Evolutionary conservation across 2,329 filamentous ascomycete species (phyloP).

Genomic region (Talaromyces sp.): DNA sequence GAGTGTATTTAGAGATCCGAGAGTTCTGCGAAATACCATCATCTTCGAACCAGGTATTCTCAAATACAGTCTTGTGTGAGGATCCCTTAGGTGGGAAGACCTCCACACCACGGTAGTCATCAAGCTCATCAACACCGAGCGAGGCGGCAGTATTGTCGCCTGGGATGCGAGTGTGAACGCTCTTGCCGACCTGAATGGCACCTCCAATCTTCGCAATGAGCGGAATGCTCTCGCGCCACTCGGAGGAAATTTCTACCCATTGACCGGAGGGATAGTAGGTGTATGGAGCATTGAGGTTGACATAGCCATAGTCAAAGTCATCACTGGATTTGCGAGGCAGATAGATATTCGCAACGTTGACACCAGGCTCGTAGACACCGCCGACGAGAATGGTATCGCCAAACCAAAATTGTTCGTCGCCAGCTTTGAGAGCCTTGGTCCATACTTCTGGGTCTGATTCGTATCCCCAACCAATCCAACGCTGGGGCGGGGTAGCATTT

Average conservation of each 20-base stretch:
- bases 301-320: conserved; percentile 57
- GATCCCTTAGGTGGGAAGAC: conserved; percentile 57
- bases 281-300: conserved; percentile 66
- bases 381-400: conserved; percentile 68
- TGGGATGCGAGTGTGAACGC: conserved; percentile 54
- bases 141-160: conserved; percentile 54
- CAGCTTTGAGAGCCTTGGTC: conserved; percentile 61
- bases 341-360: conserved; percentile 60
- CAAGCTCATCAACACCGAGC: conserved; percentile 43
- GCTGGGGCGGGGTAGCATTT: conserved; percentile 64
- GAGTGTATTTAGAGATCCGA: conserved; percentile 46
- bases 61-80: conserved; percentile 42
- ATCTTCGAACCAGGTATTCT: conserved; percentile 58
- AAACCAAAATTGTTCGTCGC: conserved; percentile 74
- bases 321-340: conserved; percentile 55
- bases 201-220: conserved; percentile 59
- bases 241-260: conserved; percentile 55
- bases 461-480: conserved; percentile 75
- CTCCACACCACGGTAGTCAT: conserved; percentile 61
- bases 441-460: conserved; percentile 69
- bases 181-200: conserved; percentile 56
- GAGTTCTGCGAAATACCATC: conserved; percentile 56
- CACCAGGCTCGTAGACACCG: conserved; percentile 67
- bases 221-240: conserved; percentile 59
- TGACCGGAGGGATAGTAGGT: conserved; percentile 59